Base-by-base conservation (phyloP, 306 rosid genomes). In the Dalbergia cochinchinensis region DNA sequence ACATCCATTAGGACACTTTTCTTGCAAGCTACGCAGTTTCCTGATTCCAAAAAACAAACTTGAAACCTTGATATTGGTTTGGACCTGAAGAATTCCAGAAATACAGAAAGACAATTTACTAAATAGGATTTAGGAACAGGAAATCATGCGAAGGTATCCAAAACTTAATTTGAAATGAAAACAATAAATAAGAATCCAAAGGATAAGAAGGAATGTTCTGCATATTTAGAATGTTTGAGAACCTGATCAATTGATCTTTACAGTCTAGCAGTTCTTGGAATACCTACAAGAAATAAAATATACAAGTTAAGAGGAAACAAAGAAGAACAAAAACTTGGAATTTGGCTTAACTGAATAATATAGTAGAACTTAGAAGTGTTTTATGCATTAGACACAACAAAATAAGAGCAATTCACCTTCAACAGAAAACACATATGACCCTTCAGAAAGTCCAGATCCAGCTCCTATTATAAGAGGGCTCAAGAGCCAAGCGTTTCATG, bases 1-100 rank as follows among this genome's bases (percentile, higher is more conserved):
- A 20, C 22, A 20, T 20, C 22, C 22, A 20, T 20, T 20, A 20
- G 22, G 22, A 20, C 22, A 20, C 22, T 20, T 20, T 20, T 20
- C 22, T 20, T 20, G 22, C 22, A 20, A 20, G 22, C 22, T 0
- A 20, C 22, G 1, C 22, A 20, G 1, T 95, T 83, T 87, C 91
- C 67, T 85, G 98, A 93, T 61, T 97, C 98, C 98, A 22, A 88
- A 85, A 86, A 95, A 95, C 78, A 91, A 69, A 44, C 89, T 90
- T 58, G 97, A 91, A 69, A 90, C 83, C 80, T 78, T 95, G 86
- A 90, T 93, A 73, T 83, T 88, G 81, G 85, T 61, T 51, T 85
- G 93, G 70, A 76, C 89, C 97, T 94, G 91, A 11, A 64, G 19
- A 80, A 39, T 81, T 83, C 33, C 57, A 8, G 14, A 5, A 11